Percentiles rank a stretch among this genome's conserved stretches.
Conservation (phyloP, 345 rosid species). For the Anastatica hierochuntica region DNA sequence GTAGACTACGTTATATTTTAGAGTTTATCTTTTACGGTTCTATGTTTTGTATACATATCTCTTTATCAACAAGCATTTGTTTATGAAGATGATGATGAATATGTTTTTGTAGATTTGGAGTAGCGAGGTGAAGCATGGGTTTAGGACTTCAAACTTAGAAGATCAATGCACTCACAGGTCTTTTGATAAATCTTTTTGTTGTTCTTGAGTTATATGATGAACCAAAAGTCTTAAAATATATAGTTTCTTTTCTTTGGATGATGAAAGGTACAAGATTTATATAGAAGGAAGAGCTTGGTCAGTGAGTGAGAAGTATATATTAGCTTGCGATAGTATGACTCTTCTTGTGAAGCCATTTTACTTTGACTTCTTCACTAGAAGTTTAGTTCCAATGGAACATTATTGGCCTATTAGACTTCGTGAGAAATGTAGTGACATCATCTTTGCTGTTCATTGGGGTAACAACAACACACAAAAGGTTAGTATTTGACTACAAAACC, state of each 20-base stretch:
- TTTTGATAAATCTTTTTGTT: too few species aligned
- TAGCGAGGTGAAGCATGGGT: background rate
- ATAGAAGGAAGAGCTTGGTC: slow-evolving; percentile 48
- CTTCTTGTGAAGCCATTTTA: slow-evolving; percentile 27
- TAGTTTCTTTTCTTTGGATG: too few species aligned
- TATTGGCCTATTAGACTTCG: slow-evolving; percentile 46
- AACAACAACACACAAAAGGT: slow-evolving; percentile 34
- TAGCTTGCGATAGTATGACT: slow-evolving; percentile 41
- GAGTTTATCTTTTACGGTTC: too few species aligned
- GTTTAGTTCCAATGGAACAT: slow-evolving; percentile 37
- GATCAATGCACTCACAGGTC: slow-evolving; percentile 49
- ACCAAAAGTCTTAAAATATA: too few species aligned
- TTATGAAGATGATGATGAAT: too few species aligned
- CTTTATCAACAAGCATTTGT: too few species aligned
- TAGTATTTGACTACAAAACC: too few species aligned
- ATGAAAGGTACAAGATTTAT: slow-evolving; percentile 43
- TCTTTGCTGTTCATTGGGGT: slow-evolving; percentile 45
- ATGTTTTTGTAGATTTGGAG: slow-evolving; percentile 42
- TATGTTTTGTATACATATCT: too few species aligned
- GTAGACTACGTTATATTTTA: too few species aligned
- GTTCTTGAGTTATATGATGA: too few species aligned
- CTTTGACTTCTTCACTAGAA: slow-evolving; percentile 38
- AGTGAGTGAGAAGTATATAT: slow-evolving; percentile 40
- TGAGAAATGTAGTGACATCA: slow-evolving; percentile 27
- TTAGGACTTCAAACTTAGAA: slow-evolving; percentile 33